Evolutionary conservation across 1,284 basidiomycete species (phyloP), one percentile per base, ranked within the genome.

Genomic region (Volvariella surrecta): DNA sequence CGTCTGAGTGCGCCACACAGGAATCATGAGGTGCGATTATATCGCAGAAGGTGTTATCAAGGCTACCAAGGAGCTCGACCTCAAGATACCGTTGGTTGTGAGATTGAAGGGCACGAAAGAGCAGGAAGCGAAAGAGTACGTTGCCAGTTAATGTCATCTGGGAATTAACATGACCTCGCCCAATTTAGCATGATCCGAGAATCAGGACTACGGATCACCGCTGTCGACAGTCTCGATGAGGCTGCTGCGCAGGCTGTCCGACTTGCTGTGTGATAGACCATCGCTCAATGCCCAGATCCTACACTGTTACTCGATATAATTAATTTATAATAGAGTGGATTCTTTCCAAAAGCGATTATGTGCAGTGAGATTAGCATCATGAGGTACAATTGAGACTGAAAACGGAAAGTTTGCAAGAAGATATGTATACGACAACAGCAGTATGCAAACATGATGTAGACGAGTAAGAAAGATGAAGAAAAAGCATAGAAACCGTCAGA

Each of bases 1-100:
- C 7, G 15, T 8, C 13, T 37, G 24, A 40, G 21, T 18, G 30
- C 32, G 44, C 32, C 40, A n/a, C 17, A 57, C 64, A 76, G 85
- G 84, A 60, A 99, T 97, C 69, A 99, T 99, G 92, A 84, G 95
- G 58, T 99, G 95, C 59, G 96, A 99, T 61, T 89, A 92, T 59
- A 93, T 93, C 54, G 91, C 92, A 13, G 90, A 95, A 67, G 95
- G 95, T 63, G 95, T 99, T 60, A 98, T 99, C 71, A 92, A 91
- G 60, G 95, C 95, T 18, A 92, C 94, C 39, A 89, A 90, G 65
- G 94, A 98, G 61, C 75, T 99, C 32, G 66, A 81, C 40, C 68
- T 99, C 46, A 75, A 63, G 13, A 86, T 99, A 50, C 96, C 96
- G 39, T 66, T 99, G 38, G 80, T 99, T 47, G 96, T 99, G 39